Evolutionary conservation across 257 asterid species (phyloP).

Genomic region (Anisodus acutangulus): DNA sequence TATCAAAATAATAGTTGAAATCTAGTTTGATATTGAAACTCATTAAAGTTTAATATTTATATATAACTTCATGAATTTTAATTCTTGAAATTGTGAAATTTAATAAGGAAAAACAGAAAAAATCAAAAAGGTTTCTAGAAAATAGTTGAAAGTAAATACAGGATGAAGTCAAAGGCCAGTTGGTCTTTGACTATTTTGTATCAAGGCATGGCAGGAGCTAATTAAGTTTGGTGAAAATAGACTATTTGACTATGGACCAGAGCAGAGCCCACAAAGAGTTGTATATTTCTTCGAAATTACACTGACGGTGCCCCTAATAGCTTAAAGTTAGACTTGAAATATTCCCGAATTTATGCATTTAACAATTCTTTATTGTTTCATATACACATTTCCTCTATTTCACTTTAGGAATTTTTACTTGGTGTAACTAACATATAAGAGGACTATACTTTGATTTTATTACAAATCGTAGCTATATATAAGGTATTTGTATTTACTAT

Average conservation of each 20-base stretch:
- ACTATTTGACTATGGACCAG: background rate
- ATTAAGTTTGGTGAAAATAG: background rate
- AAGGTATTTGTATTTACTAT: too few species aligned
- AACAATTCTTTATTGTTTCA: background rate
- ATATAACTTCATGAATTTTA: too few species aligned
- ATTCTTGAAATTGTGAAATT: too few species aligned
- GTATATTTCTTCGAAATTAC: background rate
- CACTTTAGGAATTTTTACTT: too few species aligned
- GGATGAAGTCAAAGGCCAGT: background rate
- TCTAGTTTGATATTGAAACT: background rate
- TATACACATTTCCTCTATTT: too few species aligned
- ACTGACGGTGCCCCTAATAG: background rate
- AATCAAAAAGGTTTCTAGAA: too few species aligned
- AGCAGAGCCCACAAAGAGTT: background rate
- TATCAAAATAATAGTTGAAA: background rate
- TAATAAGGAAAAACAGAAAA: too few species aligned
- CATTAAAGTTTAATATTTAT: too few species aligned
- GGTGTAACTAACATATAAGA: too few species aligned
- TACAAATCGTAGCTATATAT: too few species aligned
- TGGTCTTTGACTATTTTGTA: slow-evolving; percentile 5
- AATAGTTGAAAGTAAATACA: background rate
- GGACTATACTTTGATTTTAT: too few species aligned
- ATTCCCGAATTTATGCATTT: background rate
- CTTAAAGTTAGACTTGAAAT: background rate
- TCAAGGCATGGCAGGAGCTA: background rate